A percentile compares a stretch with the other conserved stretches of the same genome.
Conservation (phyloP, 1,139 yeast genomes). For the Pichia cactophila region DNA sequence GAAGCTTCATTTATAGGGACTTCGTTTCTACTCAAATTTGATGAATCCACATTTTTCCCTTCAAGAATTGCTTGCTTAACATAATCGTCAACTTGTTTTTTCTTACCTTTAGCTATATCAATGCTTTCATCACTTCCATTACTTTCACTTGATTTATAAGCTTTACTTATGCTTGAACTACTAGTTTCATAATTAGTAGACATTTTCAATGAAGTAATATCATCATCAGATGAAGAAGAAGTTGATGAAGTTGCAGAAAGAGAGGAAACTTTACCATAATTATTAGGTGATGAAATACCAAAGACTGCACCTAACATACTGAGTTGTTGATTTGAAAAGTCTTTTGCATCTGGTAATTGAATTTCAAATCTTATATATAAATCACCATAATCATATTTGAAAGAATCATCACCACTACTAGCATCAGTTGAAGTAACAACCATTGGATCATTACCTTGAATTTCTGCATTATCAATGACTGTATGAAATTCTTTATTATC, state of each 20-base stretch:
- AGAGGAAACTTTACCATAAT: background rate
- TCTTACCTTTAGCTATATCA: background rate
- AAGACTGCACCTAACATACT: slow-evolving; percentile 29
- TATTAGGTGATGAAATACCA: background rate
- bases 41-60: background rate
- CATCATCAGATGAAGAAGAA: background rate
- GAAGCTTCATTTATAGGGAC: background rate
- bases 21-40: background rate
- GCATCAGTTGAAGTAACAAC: slow-evolving; percentile 1
- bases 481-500: background rate
- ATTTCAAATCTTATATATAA: slow-evolving; percentile 44
- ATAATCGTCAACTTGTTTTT: background rate
- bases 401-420: slow-evolving; percentile 1
- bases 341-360: slow-evolving; percentile 39
- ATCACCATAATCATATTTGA: slow-evolving; percentile 34
- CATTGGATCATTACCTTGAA: background rate
- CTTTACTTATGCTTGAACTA: slow-evolving; percentile 6
- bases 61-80: background rate
- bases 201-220: slow-evolving; percentile 3
- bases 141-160: background rate
- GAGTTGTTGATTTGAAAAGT: slow-evolving; percentile 33
- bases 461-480: background rate
- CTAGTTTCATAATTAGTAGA: slow-evolving; percentile 1
- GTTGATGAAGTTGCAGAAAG: slow-evolving; percentile 2
- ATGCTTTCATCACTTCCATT: slow-evolving; percentile 2